Evolutionary conservation across 768 basidiomycete genomes (phyloP).

Genomic region (Suillus americanus): DNA sequence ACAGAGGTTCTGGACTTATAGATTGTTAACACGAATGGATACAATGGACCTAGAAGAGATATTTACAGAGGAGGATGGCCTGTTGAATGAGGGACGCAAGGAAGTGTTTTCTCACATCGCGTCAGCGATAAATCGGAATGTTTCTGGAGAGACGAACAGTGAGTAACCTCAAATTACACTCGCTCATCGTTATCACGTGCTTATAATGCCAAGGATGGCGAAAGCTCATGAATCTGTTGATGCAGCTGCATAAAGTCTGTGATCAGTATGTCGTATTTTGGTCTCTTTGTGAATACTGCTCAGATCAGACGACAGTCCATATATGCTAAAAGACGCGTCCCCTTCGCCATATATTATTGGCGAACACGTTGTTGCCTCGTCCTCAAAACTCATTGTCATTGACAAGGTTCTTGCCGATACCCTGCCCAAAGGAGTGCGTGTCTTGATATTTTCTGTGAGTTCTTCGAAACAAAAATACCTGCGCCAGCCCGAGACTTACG

Average conservation of each 20-base stretch:
- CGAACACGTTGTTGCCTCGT: slow-evolving; percentile 56
- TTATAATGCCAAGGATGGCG: slow-evolving; percentile 41
- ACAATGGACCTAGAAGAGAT: slow-evolving; percentile 47
- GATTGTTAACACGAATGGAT: slow-evolving; percentile 53
- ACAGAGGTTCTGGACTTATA: slow-evolving; percentile 63
- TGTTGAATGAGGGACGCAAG: slow-evolving; percentile 34
- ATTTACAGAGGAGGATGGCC: slow-evolving; percentile 36
- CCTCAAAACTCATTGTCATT: slow-evolving; percentile 54
- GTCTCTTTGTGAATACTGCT: slow-evolving; percentile 1
- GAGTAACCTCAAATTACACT: slow-evolving; percentile 6
- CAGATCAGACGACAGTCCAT: slow-evolving; percentile 41
- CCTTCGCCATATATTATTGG: slow-evolving; percentile 50
- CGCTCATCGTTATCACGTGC: background rate
- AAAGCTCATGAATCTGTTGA: slow-evolving; percentile 64
- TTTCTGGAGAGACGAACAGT: slow-evolving; percentile 32
- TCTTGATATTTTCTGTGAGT: slow-evolving; percentile 67
- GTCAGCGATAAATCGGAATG: slow-evolving; percentile 36
- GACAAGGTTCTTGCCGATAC: slow-evolving; percentile 59
- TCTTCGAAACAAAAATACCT: background rate
- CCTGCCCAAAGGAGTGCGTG: slow-evolving; percentile 59
- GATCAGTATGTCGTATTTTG: slow-evolving; percentile 49
- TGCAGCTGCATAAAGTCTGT: slow-evolving; percentile 71
- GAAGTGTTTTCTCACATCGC: slow-evolving; percentile 41
- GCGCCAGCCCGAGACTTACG: slow-evolving; percentile 8
- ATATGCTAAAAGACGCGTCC: slow-evolving; percentile 47